A percentile compares a stretch with the other conserved stretches of the same genome.
Conservation (phyloP, 495 filamentous ascomycete species). For the Tuber brumale region DNA sequence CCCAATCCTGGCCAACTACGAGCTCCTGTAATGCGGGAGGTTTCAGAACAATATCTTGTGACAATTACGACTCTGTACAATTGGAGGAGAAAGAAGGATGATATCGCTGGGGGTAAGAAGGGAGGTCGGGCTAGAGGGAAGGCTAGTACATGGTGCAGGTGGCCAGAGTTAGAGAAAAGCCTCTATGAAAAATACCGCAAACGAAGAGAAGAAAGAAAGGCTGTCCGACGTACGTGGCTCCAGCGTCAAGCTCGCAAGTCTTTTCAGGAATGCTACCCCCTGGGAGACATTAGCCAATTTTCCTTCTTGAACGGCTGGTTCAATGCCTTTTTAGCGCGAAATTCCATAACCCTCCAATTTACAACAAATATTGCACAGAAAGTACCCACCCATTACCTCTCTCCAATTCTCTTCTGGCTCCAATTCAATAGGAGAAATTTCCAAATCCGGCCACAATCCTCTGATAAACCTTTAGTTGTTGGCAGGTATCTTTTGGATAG, state of each 20-base stretch:
- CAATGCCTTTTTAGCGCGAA: no score
- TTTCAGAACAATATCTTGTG: not conserved
- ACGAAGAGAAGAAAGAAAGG: not conserved
- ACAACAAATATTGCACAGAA: no score
- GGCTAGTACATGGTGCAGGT: not conserved
- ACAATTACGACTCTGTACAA: not conserved
- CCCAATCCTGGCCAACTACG: no score
- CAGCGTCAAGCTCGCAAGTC: not conserved
- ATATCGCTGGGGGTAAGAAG: not conserved
- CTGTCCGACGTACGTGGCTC: not conserved
- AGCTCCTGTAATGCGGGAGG: not conserved
- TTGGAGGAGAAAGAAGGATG: not conserved
- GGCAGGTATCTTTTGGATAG: not conserved
- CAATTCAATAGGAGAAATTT: no score
- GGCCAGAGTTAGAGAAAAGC: constrained; percentile 6
- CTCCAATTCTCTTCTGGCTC: no score
- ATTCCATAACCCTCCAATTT: no score
- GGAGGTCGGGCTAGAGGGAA: not conserved
- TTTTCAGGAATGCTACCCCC: not conserved
- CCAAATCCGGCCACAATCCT: no score
- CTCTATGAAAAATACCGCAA: constrained; percentile 1
- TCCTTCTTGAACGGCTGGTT: not conserved
- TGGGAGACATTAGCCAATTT: not conserved
- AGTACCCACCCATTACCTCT: no score
- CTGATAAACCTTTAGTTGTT: no score